These are phyloP conservation scores for Beauveria medogensis DNA, from an alignment of 2,329 filamentous ascomycete genomes.

Conservation along the genomic window DNA sequence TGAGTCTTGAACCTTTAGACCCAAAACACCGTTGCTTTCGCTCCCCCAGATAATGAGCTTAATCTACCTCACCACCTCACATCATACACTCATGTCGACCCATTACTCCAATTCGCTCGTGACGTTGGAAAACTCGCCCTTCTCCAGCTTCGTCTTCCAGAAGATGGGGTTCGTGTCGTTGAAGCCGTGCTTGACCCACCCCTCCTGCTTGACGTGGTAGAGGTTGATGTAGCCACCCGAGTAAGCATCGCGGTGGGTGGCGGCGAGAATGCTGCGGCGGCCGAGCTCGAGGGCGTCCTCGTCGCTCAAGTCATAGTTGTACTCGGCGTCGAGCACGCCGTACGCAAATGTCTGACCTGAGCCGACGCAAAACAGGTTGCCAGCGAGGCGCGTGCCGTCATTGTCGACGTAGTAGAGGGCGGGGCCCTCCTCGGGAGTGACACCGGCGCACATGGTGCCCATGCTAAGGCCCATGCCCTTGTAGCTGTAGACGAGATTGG, in stretches of 20 bases:
- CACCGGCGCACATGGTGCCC: slow-evolving; percentile 98
- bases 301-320: slow-evolving; percentile 77
- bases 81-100: slow-evolving; percentile 4
- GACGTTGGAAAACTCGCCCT: slow-evolving; percentile 97
- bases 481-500: slow-evolving; percentile 96
- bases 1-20: neutral
- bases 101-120: slow-evolving; percentile 62
- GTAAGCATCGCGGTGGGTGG: slow-evolving; percentile 96
- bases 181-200: slow-evolving; percentile 99
- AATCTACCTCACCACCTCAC: neutral
- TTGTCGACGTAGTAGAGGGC: slow-evolving; percentile 97
- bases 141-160: slow-evolving; percentile 98
- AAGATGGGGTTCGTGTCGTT: slow-evolving; percentile 98
- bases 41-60: neutral
- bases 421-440: slow-evolving; percentile 89
- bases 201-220: slow-evolving; percentile 98
- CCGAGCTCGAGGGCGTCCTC: slow-evolving; percentile 89
- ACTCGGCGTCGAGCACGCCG: slow-evolving; percentile 93
- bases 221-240: slow-evolving; percentile 98
- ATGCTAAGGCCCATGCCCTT: slow-evolving; percentile 98
- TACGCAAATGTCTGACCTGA: slow-evolving; percentile 98
- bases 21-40: neutral
- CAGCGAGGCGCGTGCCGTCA: slow-evolving; percentile 84
- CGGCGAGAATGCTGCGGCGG: slow-evolving; percentile 84
- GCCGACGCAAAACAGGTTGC: slow-evolving; percentile 96